Percentiles rank a stretch among this genome's conserved stretches.
These are phyloP conservation scores for Trichoderma harzianum DNA, from an alignment of 2,329 filamentous ascomycete species.

Conservation along the genomic window DNA sequence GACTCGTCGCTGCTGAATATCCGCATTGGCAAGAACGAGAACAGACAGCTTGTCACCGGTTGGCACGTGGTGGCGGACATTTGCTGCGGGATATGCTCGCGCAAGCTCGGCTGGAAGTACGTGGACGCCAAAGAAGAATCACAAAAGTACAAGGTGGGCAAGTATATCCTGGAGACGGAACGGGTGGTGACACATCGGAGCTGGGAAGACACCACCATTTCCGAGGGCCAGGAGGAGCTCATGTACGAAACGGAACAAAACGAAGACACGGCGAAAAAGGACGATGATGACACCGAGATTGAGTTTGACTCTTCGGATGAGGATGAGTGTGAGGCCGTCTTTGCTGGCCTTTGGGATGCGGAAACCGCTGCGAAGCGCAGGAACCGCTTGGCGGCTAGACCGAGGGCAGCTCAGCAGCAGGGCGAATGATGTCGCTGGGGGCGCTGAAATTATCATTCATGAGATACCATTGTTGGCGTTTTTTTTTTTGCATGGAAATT, in stretches of 20 bases:
- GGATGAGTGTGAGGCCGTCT: conserved; percentile 65
- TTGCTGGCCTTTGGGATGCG: conserved; percentile 59
- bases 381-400: conserved; percentile 34
- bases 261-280: neutral
- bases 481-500: neutral
- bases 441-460: neutral
- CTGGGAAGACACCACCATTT: conserved; percentile 44
- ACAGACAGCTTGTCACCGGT: conserved; percentile 58
- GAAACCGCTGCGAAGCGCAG: conserved; percentile 48
- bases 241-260: conserved; percentile 14
- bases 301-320: conserved; percentile 35
- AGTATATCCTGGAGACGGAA: conserved; percentile 64
- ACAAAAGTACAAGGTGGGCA: conserved; percentile 66
- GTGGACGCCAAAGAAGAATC: conserved; percentile 56
- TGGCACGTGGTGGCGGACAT: conserved; percentile 64
- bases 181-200: conserved; percentile 49
- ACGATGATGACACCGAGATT: neutral
- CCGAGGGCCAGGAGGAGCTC: conserved; percentile 15
- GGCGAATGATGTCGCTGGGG: neutral
- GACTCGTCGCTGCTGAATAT: conserved; percentile 50
- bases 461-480: neutral
- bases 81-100: conserved; percentile 52
- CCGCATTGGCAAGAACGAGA: conserved; percentile 51
- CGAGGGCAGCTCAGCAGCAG: conserved; percentile 21
- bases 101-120: conserved; percentile 66